Base-by-base conservation (phyloP, 1,139 yeast genomes). In the Hyphopichia burtonii region DNA sequence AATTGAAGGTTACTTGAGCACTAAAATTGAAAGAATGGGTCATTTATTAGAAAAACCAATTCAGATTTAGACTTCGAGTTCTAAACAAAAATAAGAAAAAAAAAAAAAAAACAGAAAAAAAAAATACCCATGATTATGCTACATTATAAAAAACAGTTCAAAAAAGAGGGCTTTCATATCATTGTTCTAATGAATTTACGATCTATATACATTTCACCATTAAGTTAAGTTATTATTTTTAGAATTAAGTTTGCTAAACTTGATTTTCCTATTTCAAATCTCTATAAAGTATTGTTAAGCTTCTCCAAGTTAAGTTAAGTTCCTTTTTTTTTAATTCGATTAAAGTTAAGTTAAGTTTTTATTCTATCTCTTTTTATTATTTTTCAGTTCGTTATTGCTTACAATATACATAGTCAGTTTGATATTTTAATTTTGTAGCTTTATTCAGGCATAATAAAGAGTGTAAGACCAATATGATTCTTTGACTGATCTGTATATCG, bases 11-110 rank as follows among this genome's bases (percentile, higher is more conserved):
- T 94, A 94, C 58, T 71, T 94, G 48, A 80, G 94, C 55, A 91
- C 99, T 1, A 94, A 94, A 67, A 87, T 90, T 42, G 96, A 91
- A 62, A 76, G 96, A 56, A 94, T 94, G 99, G 99, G 99, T 0
- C 99, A 94, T 65, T 68, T 93, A 49, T 68, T 89, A 43, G 82
- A 81, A 44, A 74, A 77, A 52, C 88, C 88, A 4, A 63, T 79
- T 28, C 65, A 65, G 45, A 61, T 64, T 27, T n/a, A 33, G 16
- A 6, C 3, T 5, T 10, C 34, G 6, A 14, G 12, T 17, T 8
- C 9, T 17, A 18, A 10, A 5, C 4, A 32, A 12, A 4, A 4
- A 9, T 22, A 3, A 19, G 12, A 12, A 33, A 10, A 16, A 20
- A 33, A 33, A 33, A 19, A 8, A 33, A 33, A 33, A 33, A 36